Evolutionary conservation across 2,329 filamentous ascomycete species (phyloP).

Genomic region (Trichophaea hybrida): DNA sequence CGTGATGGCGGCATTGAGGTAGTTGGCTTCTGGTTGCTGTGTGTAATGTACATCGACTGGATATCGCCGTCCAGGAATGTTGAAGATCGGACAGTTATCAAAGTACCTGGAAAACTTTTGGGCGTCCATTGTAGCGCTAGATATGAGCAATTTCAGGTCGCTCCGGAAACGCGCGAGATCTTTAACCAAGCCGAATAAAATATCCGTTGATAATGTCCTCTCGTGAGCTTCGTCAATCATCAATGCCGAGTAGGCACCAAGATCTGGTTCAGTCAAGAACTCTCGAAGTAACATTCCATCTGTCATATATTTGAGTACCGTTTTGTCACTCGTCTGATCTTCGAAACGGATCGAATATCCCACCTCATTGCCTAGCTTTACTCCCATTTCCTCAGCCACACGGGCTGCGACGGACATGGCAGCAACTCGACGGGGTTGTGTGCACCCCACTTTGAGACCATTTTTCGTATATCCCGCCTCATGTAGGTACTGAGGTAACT

Average conservation of each 20-base stretch:
- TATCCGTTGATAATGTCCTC: conserved; percentile 78
- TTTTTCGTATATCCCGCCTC: conserved; percentile 79
- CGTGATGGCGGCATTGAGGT: conserved; percentile 76
- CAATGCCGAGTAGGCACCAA: conserved; percentile 67
- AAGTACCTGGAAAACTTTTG: conserved; percentile 87
- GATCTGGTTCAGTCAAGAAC: conserved; percentile 74
- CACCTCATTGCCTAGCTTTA: conserved; percentile 79
- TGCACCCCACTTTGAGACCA: conserved; percentile 77
- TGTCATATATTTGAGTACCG: conserved; percentile 88
- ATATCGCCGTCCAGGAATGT: conserved; percentile 77
- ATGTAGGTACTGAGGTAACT: conserved; percentile 83
- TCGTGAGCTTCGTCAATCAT: conserved; percentile 99
- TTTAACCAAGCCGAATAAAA: conserved; percentile 74
- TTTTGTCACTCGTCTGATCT: conserved; percentile 80
- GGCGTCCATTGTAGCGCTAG: conserved; percentile 87
- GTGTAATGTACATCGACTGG: conserved; percentile 89
- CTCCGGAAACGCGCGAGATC: conserved; percentile 70
- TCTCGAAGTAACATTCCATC: conserved; percentile 89
- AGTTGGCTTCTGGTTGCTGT: conserved; percentile 81
- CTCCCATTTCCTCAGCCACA: conserved; percentile 85
- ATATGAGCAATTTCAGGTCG: conserved; percentile 81
- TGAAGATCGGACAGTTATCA: conserved; percentile 84
- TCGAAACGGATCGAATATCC: conserved; percentile 94
- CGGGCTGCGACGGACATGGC: conserved; percentile 96
- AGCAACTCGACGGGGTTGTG: conserved; percentile 85